phyloP scores from a whole-genome alignment of 306 rosid genomes.

The Castanea crenata region DNA sequence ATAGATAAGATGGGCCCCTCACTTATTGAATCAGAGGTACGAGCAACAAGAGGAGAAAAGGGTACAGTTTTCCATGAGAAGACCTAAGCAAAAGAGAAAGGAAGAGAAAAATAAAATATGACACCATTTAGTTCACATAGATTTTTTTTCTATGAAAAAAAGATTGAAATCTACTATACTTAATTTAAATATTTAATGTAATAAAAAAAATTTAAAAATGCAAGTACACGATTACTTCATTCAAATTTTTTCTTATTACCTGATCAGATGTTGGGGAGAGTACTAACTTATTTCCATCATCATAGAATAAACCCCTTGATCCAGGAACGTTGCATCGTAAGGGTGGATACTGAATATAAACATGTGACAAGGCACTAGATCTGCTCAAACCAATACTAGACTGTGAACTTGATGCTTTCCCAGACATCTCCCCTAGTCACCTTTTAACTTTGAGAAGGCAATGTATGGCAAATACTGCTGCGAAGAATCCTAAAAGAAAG shows the following conservation, averaged over 20 bases:
- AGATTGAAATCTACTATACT: no score
- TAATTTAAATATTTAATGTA: no score
- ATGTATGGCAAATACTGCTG: conserved; percentile 25
- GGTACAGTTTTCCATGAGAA: conserved; percentile 89
- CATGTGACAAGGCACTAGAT: conserved; percentile 86
- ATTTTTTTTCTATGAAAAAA: not conserved
- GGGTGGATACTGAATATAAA: conserved; percentile 78
- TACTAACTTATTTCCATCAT: conserved; percentile 82
- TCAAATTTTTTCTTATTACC: conserved; percentile 37
- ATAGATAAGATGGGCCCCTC: conserved; percentile 85
- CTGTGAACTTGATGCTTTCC: conserved; percentile 79
- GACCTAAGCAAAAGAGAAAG: conserved; percentile 41
- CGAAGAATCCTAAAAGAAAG: conserved; percentile 9
- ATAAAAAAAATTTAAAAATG: not conserved
- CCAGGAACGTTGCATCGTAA: conserved; percentile 63
- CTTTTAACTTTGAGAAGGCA: conserved; percentile 18
- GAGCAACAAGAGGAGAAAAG: conserved; percentile 62
- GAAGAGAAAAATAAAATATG: not conserved
- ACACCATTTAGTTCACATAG: not conserved
- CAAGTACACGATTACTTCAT: not conserved
- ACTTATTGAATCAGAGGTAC: conserved; percentile 60
- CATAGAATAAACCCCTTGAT: conserved; percentile 74
- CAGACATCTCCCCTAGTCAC: conserved; percentile 54
- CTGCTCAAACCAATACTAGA: conserved; percentile 66
- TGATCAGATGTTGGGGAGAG: conserved; percentile 75